A percentile compares a stretch with the other conserved stretches of the same genome.
Evolutionary conservation across 305 asterid species (phyloP).

Genomic region (Rubia tinctorum): DNA sequence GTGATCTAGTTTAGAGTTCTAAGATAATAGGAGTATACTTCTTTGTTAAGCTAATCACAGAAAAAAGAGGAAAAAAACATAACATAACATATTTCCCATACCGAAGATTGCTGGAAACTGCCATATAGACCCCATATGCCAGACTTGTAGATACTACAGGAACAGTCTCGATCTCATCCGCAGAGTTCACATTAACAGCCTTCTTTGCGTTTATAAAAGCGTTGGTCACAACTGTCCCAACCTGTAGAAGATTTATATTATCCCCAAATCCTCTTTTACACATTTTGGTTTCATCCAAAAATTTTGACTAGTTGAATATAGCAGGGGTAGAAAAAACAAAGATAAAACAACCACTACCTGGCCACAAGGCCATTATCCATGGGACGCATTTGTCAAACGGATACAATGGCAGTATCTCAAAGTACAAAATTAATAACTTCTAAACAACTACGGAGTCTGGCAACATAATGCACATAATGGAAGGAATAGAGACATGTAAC

Average conservation of each 20-base stretch:
- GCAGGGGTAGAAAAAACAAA: neutral
- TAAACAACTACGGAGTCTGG: neutral
- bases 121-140: slow-evolving; percentile 89
- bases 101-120: slow-evolving; percentile 89
- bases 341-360: neutral
- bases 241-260: slow-evolving; percentile 38
- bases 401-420: neutral
- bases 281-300: neutral
- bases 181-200: slow-evolving; percentile 54
- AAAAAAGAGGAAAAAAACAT: neutral
- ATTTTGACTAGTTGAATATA: neutral
- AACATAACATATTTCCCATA: slow-evolving; percentile 26
- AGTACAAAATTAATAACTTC: neutral
- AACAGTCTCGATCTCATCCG: slow-evolving; percentile 61
- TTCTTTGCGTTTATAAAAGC: slow-evolving; percentile 71
- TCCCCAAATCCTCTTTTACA: neutral
- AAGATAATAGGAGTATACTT: neutral
- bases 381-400: neutral
- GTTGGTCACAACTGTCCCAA: slow-evolving; percentile 77
- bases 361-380: neutral
- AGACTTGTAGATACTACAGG: slow-evolving; percentile 77
- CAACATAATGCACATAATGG: too few species aligned
- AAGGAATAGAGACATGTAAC: neutral
- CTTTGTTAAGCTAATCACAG: neutral
- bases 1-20: neutral